Evolutionary conservation across 441 rosid species (phyloP), one percentile per base, ranked within the genome.

Genomic region (Gossypium trilobum): DNA sequence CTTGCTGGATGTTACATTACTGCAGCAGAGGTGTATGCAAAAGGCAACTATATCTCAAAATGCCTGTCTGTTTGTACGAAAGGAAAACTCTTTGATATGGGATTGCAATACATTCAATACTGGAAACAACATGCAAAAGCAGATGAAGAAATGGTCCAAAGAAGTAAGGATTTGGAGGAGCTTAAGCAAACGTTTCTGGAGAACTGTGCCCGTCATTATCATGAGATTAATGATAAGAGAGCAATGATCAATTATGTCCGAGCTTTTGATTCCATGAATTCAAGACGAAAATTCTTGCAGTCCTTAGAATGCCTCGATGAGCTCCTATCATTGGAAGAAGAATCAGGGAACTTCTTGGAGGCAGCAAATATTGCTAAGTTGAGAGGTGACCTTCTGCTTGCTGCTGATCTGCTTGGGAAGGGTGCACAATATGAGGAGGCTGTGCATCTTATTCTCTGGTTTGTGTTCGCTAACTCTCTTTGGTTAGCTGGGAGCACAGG

Each of bases 21-120:
- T 58, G 89, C 89, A n/a, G 89, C 82, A 4, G 84, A 87, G 48
- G 82, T 74, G 16, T 85, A 82, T 73, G 85, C 87, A 4, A 73
- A 59, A 29, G 81, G 78, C 55, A 70, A 51, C 4, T 13, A 68
- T 52, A 81, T 82, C 60, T 75, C 81, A 0, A 64, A 75, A 62
- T 84, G 88, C 65, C 48, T 84, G 79, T 71, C 72, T 50, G 81
- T 73, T 8, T 85, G 87, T 62, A 71, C 68, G 0, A 8, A 77
- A 74, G 87, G 87, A 42, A 75, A 78, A 57, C 79, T 84, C 29
- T 84, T 85, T 23, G 85, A 87, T 0, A 46, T 14, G 60, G 87
- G 88, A 14, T 75, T 80, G 59, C 72, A 50, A 3, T 85, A 78
- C 61, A 76, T 87, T 22, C 71, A 78, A 27, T 67, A 52, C 75